Percentiles rank a stretch among this genome's conserved stretches.
These are phyloP conservation scores for Naganishia antarctica DNA, from an alignment of 768 basidiomycete species.

Conservation along the genomic window DNA sequence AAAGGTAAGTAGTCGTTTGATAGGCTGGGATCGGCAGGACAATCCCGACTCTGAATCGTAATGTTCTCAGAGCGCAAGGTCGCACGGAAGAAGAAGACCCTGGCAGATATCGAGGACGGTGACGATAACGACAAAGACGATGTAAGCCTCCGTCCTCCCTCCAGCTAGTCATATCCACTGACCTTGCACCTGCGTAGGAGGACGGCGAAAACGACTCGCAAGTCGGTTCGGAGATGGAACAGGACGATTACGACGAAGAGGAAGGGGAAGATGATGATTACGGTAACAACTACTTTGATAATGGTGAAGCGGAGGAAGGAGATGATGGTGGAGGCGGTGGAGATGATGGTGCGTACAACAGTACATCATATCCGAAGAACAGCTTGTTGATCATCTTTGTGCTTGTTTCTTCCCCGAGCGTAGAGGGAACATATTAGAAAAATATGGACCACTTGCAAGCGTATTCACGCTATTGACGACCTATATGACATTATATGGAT, in stretches of 20 bases:
- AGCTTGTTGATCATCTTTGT: too few species aligned
- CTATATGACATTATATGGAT: too few species aligned
- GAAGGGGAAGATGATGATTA: constrained; percentile 26
- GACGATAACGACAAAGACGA: constrained; percentile 15
- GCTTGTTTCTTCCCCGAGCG: neutral
- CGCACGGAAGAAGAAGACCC: constrained; percentile 8
- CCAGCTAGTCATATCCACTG: neutral
- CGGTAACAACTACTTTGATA: constrained; percentile 27
- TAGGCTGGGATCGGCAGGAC: too few species aligned
- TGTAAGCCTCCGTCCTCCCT: neutral
- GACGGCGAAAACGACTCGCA: constrained; percentile 23
- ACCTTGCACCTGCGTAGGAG: neutral
- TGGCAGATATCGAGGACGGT: constrained; percentile 18
- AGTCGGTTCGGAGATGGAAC: constrained; percentile 16
- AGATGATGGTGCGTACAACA: constrained; percentile 17
- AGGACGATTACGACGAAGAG: constrained; percentile 25
- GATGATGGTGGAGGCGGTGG: constrained; percentile 26
- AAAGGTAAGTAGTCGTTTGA: constrained; percentile 14
- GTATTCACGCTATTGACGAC: neutral
- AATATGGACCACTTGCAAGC: too few species aligned
- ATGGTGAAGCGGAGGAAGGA: constrained; percentile 21
- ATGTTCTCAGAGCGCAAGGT: constrained; percentile 17
- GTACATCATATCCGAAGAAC: too few species aligned
- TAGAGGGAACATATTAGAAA: constrained; percentile 20
- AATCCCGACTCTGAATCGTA: too few species aligned